Base-by-base conservation (phyloP, 2,329 filamentous ascomycete genomes). In the Fusarium tanahbumbuense region DNA sequence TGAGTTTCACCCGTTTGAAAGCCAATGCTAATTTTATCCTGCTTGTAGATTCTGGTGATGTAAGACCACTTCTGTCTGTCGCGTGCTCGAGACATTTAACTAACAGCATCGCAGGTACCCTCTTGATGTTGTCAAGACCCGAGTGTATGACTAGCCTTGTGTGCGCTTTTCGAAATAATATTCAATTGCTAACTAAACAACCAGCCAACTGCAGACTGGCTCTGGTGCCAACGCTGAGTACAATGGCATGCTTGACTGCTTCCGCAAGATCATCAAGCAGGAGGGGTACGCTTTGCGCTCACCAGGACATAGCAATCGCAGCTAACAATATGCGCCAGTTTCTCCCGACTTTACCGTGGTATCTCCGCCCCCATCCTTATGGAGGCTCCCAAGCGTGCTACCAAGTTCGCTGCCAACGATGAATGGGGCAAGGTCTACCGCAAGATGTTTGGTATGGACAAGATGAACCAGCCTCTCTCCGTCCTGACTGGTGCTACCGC, bases 371-470 rank as follows among this genome's bases (percentile, higher is more conserved):
- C 96, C 53, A 98, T 99, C 78, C 88, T 98, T 73, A 99, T 99
- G 95, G 95, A 98, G 83, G 94, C 94, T 65, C 82, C 84, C 76
- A 97, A 97, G 89, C 90, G 94, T 83, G 95, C 95, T 45, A 98
- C 93, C 85, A 99, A 99, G 83, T 99, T 99, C 83, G 95, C 96
- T 48, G 96, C 96, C 83, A 99, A 99, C 83, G 96, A 99, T 81
- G 93, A 95, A 81, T 99, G 96, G 96, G 96, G 96, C 76, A 90
- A 94, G 82, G 88, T 98, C 83, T 99, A 97, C 86, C 92, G 94
- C 79, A 91, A 92, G 74, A 80, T 92, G 53, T 98, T 99, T 79
- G 93, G 93, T 72, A 86, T 92, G 59, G 82, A 89, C 60, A 93
- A 97, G 84, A 96, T 97, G 91, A 98, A 88, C 78, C 96, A 99